Conservation (phyloP, 371 early-diverging fungal species). For the Apophysomyces variabilis region DNA sequence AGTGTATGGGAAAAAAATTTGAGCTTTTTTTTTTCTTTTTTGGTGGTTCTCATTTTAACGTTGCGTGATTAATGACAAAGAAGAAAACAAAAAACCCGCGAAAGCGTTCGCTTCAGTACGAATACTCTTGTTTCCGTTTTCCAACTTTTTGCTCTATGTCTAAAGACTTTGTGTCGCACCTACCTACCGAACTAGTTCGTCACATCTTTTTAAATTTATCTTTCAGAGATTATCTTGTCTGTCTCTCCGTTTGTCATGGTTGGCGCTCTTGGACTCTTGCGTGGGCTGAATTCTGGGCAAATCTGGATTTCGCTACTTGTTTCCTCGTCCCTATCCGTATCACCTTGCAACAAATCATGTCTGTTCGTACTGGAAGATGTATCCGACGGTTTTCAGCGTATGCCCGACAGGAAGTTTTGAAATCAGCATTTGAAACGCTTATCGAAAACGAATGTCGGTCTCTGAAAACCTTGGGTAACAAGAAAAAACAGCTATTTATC, state of each 20-base stretch:
- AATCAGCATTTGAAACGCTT: background rate
- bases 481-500: background rate
- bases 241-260: background rate
- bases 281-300: background rate
- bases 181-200: background rate
- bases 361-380: background rate
- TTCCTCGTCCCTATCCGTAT: background rate
- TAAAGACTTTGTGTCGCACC: background rate
- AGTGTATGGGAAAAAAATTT: background rate
- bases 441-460: background rate
- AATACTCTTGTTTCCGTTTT: background rate
- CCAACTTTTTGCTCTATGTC: background rate
- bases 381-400: background rate
- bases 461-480: conserved; percentile 8
- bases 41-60: background rate
- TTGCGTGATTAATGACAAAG: background rate
- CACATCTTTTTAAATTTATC: background rate
- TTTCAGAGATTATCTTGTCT: background rate
- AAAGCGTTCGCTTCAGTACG: background rate
- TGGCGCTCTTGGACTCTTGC: background rate
- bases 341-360: background rate
- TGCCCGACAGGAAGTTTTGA: conserved; percentile 1
- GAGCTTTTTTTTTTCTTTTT: background rate
- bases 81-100: background rate
- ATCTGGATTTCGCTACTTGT: conserved; percentile 1